These are phyloP conservation scores for Mortierella sp. DNA, from an alignment of 371 early-diverging fungal genomes.

Conservation along the genomic window DNA sequence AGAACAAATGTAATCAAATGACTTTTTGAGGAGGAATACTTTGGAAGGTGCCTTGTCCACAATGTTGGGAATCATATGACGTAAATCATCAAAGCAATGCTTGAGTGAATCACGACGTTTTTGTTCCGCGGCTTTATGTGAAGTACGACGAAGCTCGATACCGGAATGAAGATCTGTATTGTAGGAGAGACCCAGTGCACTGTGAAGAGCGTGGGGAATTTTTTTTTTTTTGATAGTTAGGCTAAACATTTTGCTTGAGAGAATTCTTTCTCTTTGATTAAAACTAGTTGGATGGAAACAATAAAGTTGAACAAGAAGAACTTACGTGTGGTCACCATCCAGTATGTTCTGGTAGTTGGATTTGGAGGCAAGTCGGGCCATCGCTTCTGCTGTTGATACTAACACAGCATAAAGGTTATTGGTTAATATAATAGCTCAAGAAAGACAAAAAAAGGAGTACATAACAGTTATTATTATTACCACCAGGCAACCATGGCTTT, in stretches of 20 bases:
- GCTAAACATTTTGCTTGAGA: too few relatives aligned
- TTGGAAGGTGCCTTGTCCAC: constrained; percentile 76
- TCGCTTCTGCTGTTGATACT: constrained; percentile 51
- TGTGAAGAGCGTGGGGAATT: neutral
- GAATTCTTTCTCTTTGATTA: too few relatives aligned
- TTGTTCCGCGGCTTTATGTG: constrained; percentile 95
- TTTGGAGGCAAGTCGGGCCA: constrained; percentile 73
- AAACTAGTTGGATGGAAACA: too few relatives aligned
- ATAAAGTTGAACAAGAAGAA: neutral
- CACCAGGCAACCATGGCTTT: constrained; percentile 58
- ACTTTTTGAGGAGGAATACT: constrained; percentile 66
- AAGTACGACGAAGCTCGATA: constrained; percentile 80
- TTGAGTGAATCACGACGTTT: constrained; percentile 93
- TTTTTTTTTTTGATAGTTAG: neutral
- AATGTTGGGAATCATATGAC: constrained; percentile 74
- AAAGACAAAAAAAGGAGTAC: neutral
- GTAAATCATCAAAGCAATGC: constrained; percentile 87
- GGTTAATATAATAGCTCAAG: neutral
- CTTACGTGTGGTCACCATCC: constrained; percentile 83
- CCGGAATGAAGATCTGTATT: constrained; percentile 77
- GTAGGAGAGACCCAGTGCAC: constrained; percentile 77
- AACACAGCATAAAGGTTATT: neutral
- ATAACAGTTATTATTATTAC: constrained; percentile 11
- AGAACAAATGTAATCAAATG: constrained; percentile 70
- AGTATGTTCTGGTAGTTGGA: constrained; percentile 89